Evolutionary conservation across 2,329 filamentous ascomycete species (phyloP), one percentile per base, ranked within the genome.

Genomic region (Pezicula carpinea): DNA sequence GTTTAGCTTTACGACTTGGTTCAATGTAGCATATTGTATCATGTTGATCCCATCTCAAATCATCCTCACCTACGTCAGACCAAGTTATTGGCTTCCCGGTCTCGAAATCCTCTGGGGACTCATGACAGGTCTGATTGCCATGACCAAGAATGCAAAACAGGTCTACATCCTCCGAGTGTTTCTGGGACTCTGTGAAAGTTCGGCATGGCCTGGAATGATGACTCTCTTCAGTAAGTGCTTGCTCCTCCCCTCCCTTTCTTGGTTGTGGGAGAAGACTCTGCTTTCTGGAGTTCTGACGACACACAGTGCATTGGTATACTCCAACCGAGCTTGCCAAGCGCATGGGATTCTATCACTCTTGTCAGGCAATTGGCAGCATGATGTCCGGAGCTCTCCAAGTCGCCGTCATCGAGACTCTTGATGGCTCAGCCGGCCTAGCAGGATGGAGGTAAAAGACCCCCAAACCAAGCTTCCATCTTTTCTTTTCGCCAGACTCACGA

Each of bases 121-220:
- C 14, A 38, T 44, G 19, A 44, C 43, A 0, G 32, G 43, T 15
- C 17, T 36, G 21, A 36, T 44, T 23, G 32, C 43, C 15, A 29
- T 26, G 13, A n/a, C 33, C 11, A 36, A 26, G 7, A 44, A 34
- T n/a, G 32, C 32, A 4, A 44, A 44, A 19, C 43, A 44, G 26
- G 43, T 44, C 19, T 44, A 44, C 35, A 55, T 59, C 5, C 52
- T 62, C 22, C 44, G 59, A 32, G 56, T 59, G 5, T 59, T 62
- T 38, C 40, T 60, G 3, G 58, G 59, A 5, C 49, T 59, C 3
- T 44, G 43, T 33, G 43, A 44, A 23, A 38, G 43, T 23, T 19
- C 19, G 29, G 67, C 68, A 3, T 71, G 68, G 68, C 69, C 69
- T 0, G 68, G 67, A 4, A 70, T 70, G 66, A 70, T 70, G 63